Evolutionary conservation across 352 stramenopile genomes (phyloP), one percentile per base, ranked within the genome.

Genomic region (Globisporangium irregulare): DNA sequence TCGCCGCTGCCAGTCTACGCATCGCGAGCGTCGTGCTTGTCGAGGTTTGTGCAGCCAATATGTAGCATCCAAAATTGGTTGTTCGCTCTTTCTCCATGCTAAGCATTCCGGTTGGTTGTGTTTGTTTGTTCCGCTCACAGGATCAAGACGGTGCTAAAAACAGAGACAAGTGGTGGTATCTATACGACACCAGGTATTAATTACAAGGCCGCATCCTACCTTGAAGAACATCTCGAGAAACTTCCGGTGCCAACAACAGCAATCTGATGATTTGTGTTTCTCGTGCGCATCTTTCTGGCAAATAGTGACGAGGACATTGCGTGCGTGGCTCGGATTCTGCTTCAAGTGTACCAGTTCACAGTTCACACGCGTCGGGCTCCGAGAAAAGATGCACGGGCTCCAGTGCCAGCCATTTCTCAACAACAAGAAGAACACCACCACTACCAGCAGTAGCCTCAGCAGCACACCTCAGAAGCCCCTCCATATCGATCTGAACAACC

Each of bases 281-380:
- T n/a, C 43, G 20, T 51, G 43, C 43, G 6, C 43, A 9, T 51
- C 43, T 51, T 22, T 43, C 12, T 43, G 14, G 6, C 15, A 9
- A 20, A 22, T 60, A 86, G 82, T 67, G 80, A 89, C 38, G 73
- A 87, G 25, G 76, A 89, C 64, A 70, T 88, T 48, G 65, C 68
- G 41, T 54, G 32, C 18, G 70, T 84, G 27, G 67, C 70, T 53
- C 53, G 25, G 41, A 62, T 72, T 34, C 71, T 69, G 18, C 76
- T 46, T 51, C 70, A 53, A 5, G 43, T 71, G 66, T 82, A 75
- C 29, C 41, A 46, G 15, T 64, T 59, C 46, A 59, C 59, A 56
- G 57, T 7, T 32, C 29, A 64, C 54, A 25, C 10, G 8, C 32
- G 18, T 20, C 27, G 0, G 25, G 25, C 18, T 53, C 9, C 14